Percentiles rank a stretch among this genome's conserved stretches.
These are phyloP conservation scores for Eutrema japonicum DNA, from an alignment of 345 rosid species.

Conservation along the genomic window DNA sequence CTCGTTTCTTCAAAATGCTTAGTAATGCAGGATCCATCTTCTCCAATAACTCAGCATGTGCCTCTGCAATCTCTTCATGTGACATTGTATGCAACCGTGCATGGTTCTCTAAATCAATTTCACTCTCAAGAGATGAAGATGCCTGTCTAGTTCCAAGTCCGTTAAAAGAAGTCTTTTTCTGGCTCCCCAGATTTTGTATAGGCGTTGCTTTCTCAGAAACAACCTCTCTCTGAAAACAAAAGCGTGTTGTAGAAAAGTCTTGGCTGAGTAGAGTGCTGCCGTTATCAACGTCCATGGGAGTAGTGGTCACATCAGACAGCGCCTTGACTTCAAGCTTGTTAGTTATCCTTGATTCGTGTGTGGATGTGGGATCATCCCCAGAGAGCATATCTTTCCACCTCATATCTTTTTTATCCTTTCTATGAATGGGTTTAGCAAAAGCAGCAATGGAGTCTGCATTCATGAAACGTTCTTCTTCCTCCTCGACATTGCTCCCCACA, in stretches of 20 bases:
- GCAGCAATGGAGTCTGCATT: slow-evolving; percentile 49
- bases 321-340: neutral
- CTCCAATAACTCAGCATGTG: slow-evolving; percentile 79
- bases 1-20: slow-evolving; percentile 65
- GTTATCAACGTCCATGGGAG: slow-evolving; percentile 32
- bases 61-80: slow-evolving; percentile 71
- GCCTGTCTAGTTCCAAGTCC: slow-evolving; percentile 44
- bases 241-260: neutral
- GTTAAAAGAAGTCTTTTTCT: slow-evolving; percentile 30
- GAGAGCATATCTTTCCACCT: slow-evolving; percentile 54
- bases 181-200: neutral
- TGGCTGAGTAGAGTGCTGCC: neutral
- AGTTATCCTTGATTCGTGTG: neutral
- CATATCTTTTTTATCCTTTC: slow-evolving; percentile 68
- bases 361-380: slow-evolving; percentile 21
- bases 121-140: slow-evolving; percentile 61
- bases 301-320: neutral
- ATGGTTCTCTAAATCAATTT: slow-evolving; percentile 79
- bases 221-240: slow-evolving; percentile 33
- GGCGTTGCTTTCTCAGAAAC: slow-evolving; percentile 34
- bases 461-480: slow-evolving; percentile 45
- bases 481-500: slow-evolving; percentile 13
- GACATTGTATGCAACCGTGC: slow-evolving; percentile 72
- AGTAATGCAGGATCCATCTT: slow-evolving; percentile 78
- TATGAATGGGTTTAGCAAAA: slow-evolving; percentile 68